phyloP scores from a whole-genome alignment of 192 early-diverging fungal genomes.

The Spizellomyces punctatus region DNA sequence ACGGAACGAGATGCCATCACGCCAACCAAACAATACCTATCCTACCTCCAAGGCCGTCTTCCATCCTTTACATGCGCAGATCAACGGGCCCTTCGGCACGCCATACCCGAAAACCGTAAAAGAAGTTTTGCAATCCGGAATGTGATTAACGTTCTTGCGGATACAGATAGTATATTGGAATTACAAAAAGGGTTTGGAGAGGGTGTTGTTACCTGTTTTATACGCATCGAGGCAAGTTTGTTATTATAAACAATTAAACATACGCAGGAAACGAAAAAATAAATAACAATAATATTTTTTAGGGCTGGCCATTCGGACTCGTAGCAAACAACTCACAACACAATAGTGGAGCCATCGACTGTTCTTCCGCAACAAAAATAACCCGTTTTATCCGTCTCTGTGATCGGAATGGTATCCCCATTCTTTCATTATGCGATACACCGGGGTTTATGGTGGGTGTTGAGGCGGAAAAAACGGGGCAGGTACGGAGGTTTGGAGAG shows the following conservation, averaged over 20 bases:
- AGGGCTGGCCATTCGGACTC: slow-evolving; percentile 23
- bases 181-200: slow-evolving; percentile 6
- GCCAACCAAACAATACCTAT: slow-evolving; percentile 3
- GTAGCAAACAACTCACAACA: slow-evolving; percentile 30
- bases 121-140: slow-evolving; percentile 13
- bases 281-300: too few species aligned
- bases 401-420: slow-evolving; percentile 20
- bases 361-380: slow-evolving; percentile 11
- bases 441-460: slow-evolving; percentile 38
- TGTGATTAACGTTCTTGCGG: slow-evolving; percentile 13
- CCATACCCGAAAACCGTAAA: slow-evolving; percentile 15
- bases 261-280: too few species aligned
- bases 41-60: background rate
- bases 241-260: too few species aligned
- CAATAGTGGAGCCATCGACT: slow-evolving; percentile 30
- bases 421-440: slow-evolving; percentile 32
- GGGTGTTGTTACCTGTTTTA: slow-evolving; percentile 23
- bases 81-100: slow-evolving; percentile 7
- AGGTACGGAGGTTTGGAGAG: slow-evolving; percentile 19
- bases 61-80: background rate
- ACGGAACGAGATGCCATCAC: slow-evolving; percentile 8
- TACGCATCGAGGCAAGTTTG: slow-evolving; percentile 21
- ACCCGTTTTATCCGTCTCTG: slow-evolving; percentile 24
- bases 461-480: slow-evolving; percentile 27
- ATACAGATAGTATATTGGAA: slow-evolving; percentile 9